These are phyloP conservation scores for Gonapodya sp. DNA, from an alignment of 192 early-diverging fungal genomes.

Conservation along the genomic window DNA sequence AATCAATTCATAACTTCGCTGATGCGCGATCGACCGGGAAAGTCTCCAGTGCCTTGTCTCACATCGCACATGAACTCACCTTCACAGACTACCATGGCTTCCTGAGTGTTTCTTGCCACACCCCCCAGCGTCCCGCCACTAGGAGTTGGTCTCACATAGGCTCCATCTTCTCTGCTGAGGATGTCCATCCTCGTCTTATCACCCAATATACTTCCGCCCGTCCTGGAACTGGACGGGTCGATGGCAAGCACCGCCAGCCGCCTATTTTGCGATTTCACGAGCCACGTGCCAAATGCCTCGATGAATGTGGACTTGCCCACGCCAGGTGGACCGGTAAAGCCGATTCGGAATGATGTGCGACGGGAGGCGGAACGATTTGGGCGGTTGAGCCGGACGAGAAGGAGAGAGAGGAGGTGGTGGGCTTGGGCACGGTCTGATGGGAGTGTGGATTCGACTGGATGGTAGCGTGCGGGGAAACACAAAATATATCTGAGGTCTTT, in stretches of 20 bases:
- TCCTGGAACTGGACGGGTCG: slow-evolving; percentile 68
- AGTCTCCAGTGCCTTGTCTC: not conserved
- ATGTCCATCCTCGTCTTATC: slow-evolving; percentile 80
- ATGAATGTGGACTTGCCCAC: slow-evolving; percentile 85
- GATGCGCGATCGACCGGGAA: no score
- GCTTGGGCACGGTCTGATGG: not conserved
- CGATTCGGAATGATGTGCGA: slow-evolving; percentile 50
- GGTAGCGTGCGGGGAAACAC: no score
- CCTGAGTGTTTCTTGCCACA: slow-evolving; percentile 72
- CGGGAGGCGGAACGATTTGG: not conserved
- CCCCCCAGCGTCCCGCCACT: slow-evolving; percentile 64
- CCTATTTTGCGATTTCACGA: slow-evolving; percentile 50
- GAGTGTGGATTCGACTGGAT: not conserved
- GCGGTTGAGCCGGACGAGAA: not conserved
- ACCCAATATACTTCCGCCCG: slow-evolving; percentile 74
- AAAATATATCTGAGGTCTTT: no score
- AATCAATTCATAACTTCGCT: not conserved
- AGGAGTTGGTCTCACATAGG: slow-evolving; percentile 72
- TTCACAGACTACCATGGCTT: slow-evolving; percentile 70
- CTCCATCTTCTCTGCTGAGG: slow-evolving; percentile 46
- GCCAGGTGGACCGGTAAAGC: slow-evolving; percentile 67
- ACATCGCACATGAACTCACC: slow-evolving; percentile 25
- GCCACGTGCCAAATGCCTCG: slow-evolving; percentile 67
- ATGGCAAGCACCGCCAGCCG: slow-evolving; percentile 71
- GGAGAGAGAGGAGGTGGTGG: not conserved